phyloP scores from a whole-genome alignment of 2,329 filamentous ascomycete species.

The Beauveria rudraprayagi region DNA sequence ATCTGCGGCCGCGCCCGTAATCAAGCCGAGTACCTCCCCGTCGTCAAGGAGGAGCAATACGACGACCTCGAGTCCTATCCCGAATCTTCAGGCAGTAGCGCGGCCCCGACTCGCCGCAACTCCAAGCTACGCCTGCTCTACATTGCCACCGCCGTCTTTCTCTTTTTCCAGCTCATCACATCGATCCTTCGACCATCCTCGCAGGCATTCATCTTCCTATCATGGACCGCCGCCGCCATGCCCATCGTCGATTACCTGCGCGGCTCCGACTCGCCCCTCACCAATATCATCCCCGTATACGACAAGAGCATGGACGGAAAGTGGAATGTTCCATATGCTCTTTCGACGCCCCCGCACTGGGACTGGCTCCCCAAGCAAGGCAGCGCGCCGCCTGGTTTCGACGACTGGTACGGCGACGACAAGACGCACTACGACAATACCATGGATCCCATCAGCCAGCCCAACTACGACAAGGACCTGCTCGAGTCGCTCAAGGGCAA shows the following conservation, averaged over 20 bases:
- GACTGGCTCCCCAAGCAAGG: slow-evolving; percentile 21
- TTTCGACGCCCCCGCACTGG: slow-evolving; percentile 14
- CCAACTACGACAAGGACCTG: slow-evolving; percentile 29
- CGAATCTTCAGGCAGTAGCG: background rate
- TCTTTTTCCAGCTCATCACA: slow-evolving; percentile 17
- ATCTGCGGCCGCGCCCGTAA: background rate
- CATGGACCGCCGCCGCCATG: slow-evolving; percentile 25
- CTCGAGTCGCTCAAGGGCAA: slow-evolving; percentile 20
- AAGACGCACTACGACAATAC: slow-evolving; percentile 26
- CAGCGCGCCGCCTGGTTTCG: slow-evolving; percentile 11
- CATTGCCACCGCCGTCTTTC: slow-evolving; percentile 9
- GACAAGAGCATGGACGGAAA: slow-evolving; percentile 15
- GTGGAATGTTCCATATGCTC: slow-evolving; percentile 20
- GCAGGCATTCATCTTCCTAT: slow-evolving; percentile 26
- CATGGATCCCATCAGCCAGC: slow-evolving; percentile 32
- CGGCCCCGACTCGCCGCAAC: background rate
- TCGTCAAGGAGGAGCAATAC: slow-evolving; percentile 19
- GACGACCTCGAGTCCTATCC: slow-evolving; percentile 8
- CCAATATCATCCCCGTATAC: slow-evolving; percentile 17
- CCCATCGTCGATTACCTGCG: slow-evolving; percentile 27
- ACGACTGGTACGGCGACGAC: slow-evolving; percentile 21
- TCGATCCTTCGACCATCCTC: slow-evolving; percentile 21
- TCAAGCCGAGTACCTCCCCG: slow-evolving; percentile 13
- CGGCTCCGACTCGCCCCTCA: slow-evolving; percentile 20
- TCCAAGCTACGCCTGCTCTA: slow-evolving; percentile 10